Percentiles rank a stretch among this genome's conserved stretches.
Evolutionary conservation across 768 basidiomycete species (phyloP).

Genomic region (Naematelia encephala): DNA sequence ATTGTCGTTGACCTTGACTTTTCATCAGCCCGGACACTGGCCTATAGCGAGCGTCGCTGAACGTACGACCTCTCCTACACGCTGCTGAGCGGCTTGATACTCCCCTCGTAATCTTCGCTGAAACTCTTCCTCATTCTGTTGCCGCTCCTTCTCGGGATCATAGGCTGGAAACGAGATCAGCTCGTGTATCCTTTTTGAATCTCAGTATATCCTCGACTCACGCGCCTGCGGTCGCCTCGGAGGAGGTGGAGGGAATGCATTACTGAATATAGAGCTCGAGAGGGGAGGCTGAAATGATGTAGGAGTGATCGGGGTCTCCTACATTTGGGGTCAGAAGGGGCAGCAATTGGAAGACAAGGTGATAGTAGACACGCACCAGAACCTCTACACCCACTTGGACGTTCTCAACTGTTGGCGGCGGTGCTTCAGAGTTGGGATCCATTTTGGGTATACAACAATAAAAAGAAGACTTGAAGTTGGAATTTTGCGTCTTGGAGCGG

Average conservation of each 20-base stretch:
- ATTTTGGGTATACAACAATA: conserved; percentile 8
- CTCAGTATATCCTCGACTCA: not conserved
- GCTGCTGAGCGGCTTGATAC: conserved; percentile 67
- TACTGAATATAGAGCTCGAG: conserved; percentile 34
- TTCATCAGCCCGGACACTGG: not conserved
- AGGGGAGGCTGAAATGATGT: conserved; percentile 8
- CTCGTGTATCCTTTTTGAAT: not conserved
- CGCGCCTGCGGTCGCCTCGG: not conserved
- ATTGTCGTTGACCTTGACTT: conserved; percentile 63
- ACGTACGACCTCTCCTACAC: conserved; percentile 65
- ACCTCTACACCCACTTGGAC: conserved; percentile 29
- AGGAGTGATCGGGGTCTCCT: not conserved
- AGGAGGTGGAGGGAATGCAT: conserved; percentile 13
- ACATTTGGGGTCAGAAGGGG: too few species aligned
- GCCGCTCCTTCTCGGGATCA: conserved; percentile 59
- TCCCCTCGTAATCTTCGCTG: conserved; percentile 67
- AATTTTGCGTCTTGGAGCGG: conserved; percentile 2
- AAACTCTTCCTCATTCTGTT: conserved; percentile 75
- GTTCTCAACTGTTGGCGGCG: conserved; percentile 27
- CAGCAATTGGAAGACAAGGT: too few species aligned
- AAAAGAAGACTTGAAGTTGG: not conserved
- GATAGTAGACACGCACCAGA: conserved; percentile 3
- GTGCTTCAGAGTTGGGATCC: conserved; percentile 36
- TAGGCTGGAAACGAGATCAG: not conserved
- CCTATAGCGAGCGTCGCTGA: not conserved